A percentile compares a stretch with the other conserved stretches of the same genome.
Evolutionary conservation across 495 filamentous ascomycete species (phyloP).

Genomic region (Penicillium subrubescens): DNA sequence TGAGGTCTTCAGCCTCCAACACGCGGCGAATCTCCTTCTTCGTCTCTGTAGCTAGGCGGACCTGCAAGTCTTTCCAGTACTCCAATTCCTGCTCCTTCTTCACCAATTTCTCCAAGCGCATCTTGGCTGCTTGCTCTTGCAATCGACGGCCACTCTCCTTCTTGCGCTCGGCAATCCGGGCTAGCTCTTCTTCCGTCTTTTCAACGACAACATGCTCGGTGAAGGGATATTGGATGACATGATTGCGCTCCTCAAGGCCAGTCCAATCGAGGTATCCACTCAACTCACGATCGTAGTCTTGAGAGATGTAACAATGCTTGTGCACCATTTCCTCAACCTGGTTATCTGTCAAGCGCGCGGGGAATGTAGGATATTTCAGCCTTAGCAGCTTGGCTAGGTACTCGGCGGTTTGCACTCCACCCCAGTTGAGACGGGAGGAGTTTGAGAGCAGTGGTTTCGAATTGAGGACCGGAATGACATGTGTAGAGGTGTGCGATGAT

Average conservation of each 20-base stretch:
- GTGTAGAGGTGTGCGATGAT: slow-evolving; percentile 89
- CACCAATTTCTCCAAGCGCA: slow-evolving; percentile 90
- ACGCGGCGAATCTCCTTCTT: slow-evolving; percentile 89
- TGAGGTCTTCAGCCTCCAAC: slow-evolving; percentile 86
- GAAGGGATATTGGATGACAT: slow-evolving; percentile 88
- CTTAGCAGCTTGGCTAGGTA: slow-evolving; percentile 86
- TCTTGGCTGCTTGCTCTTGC: slow-evolving; percentile 96
- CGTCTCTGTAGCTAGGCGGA: slow-evolving; percentile 62
- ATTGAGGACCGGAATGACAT: slow-evolving; percentile 91
- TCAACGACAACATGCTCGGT: slow-evolving; percentile 85
- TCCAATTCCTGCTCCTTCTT: slow-evolving; percentile 94
- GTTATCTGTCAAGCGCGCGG: slow-evolving; percentile 76
- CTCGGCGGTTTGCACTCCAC: slow-evolving; percentile 83
- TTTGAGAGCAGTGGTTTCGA: slow-evolving; percentile 80
- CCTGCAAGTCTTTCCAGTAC: slow-evolving; percentile 83
- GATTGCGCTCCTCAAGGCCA: slow-evolving; percentile 83
- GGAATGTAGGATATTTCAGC: slow-evolving; percentile 91
- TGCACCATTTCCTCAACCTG: slow-evolving; percentile 86
- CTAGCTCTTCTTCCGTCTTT: slow-evolving; percentile 92
- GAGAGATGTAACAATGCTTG: slow-evolving; percentile 88
- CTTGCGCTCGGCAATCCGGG: slow-evolving; percentile 82
- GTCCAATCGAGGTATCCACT: slow-evolving; percentile 78
- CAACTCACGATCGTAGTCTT: slow-evolving; percentile 78
- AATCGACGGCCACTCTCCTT: slow-evolving; percentile 89
- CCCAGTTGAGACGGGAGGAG: slow-evolving; percentile 91